Evolutionary conservation across 345 rosid species (phyloP), one percentile per base, ranked within the genome.

Genomic region (Populus davidiana): DNA sequence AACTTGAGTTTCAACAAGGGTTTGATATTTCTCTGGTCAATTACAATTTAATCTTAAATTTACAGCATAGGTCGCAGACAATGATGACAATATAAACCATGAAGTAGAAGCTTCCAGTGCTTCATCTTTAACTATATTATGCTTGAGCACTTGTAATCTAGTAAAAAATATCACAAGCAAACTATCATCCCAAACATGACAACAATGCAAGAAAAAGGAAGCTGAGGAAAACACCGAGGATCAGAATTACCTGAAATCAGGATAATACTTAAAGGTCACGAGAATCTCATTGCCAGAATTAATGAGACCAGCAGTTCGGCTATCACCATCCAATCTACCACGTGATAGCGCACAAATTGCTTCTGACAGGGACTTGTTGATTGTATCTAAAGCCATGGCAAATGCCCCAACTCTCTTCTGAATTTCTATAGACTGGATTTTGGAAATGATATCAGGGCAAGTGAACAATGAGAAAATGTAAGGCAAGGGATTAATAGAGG

Each of bases 331-430:
- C 81, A 91, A 81, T 79, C 91, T 89, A 81, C 98, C 97, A 25
- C 97, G 98, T 59, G 91, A 85, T 23, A 91, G 86, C 41, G 94
- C 89, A 83, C 93, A 94, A 47, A 96, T 91, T 65, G 97, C 93
- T 81, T 91, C 97, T 27, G 98, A 94, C 35, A 96, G 91, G 78
- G 97, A 96, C 85, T 88, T 91, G 76, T 96, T 96, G 83, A 92
- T 90, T 71, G 91, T 91, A 76, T 94, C 97, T 81, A 94, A 67
- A 14, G 99, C 99, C 88, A 92, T 86, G 17, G 97, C 84, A 81
- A 96, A 94, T 8, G 97, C 98, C 62, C 99, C 98, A 77, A 92
- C 87, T 81, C 97, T 88, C 89, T 92, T 92, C 84, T 87, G 97
- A 83, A 92, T 88, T 79, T 96, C 99, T 79, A 93, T 88, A 6